A percentile compares a stretch with the other conserved stretches of the same genome.
These are phyloP conservation scores for Podospora conica DNA, from an alignment of 495 filamentous ascomycete genomes.

Conservation along the genomic window DNA sequence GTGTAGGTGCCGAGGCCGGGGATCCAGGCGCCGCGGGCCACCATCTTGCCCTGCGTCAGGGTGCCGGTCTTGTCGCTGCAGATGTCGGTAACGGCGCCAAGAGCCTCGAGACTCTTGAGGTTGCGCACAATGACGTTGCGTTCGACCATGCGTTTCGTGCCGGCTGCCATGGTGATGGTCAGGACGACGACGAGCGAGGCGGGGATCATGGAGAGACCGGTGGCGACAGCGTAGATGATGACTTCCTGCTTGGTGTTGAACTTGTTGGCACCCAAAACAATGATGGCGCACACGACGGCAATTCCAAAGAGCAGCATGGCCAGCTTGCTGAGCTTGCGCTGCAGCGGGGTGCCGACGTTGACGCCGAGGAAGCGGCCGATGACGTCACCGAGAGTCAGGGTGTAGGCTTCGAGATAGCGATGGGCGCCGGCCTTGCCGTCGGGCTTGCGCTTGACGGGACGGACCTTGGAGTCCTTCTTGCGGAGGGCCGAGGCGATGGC, in stretches of 20 bases:
- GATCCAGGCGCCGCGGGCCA: conserved; percentile 74
- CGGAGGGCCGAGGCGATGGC: conserved; percentile 64
- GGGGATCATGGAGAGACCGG: conserved; percentile 63
- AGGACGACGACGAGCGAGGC: conserved; percentile 63
- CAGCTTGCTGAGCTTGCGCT: conserved; percentile 69
- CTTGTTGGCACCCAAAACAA: conserved; percentile 71
- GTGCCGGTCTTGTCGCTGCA: conserved; percentile 87
- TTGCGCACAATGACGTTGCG: conserved; percentile 71
- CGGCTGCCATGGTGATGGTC: conserved; percentile 72
- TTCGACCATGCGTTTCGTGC: conserved; percentile 69
- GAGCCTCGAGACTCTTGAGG: conserved; percentile 69
- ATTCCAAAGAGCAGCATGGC: conserved; percentile 69
- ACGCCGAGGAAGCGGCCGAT: conserved; percentile 67
- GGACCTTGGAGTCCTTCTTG: conserved; percentile 53
- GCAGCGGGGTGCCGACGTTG: conserved; percentile 69
- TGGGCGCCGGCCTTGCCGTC: conserved; percentile 54
- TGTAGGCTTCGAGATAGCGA: conserved; percentile 64
- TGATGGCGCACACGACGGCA: conserved; percentile 67
- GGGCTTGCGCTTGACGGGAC: conserved; percentile 52
- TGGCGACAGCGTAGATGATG: conserved; percentile 74
- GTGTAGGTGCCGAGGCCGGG: conserved; percentile 54
- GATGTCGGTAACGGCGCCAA: conserved; percentile 80
- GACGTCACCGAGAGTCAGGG: conserved; percentile 57
- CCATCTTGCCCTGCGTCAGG: conserved; percentile 67
- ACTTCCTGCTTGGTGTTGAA: conserved; percentile 70